Percentiles rank a stretch among this genome's conserved stretches.
phyloP scores from a whole-genome alignment of 1,139 yeast species.

The Suhomyces ambrosiae region DNA sequence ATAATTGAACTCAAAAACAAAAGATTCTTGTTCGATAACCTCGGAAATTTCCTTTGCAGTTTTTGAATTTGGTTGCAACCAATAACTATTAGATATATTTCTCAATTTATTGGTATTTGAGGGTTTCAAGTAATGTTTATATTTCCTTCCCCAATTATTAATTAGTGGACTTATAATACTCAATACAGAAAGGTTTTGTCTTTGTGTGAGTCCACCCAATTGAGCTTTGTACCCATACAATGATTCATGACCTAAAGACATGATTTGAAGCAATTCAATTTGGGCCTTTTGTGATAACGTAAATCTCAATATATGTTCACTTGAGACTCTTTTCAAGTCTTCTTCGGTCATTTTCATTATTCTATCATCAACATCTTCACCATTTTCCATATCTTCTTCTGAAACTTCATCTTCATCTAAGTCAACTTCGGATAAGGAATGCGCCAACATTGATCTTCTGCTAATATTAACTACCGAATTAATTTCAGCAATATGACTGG shows the following conservation, averaged over 20 bases:
- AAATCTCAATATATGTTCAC: slow-evolving; percentile 41
- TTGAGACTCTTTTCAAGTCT: slow-evolving; percentile 33
- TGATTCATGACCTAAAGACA: slow-evolving; percentile 82
- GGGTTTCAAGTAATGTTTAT: slow-evolving; percentile 55
- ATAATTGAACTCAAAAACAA: slow-evolving; percentile 81
- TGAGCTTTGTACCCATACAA: slow-evolving; percentile 69
- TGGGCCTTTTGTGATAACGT: slow-evolving; percentile 74
- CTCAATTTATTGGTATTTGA: slow-evolving; percentile 33
- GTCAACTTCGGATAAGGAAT: slow-evolving; percentile 65
- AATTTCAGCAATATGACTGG: slow-evolving; percentile 83
- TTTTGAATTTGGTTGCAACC: slow-evolving; percentile 41
- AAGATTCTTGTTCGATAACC: slow-evolving; percentile 64
- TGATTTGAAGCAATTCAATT: slow-evolving; percentile 74
- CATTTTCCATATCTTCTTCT: slow-evolving; percentile 35
- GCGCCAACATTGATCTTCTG: slow-evolving; percentile 68
- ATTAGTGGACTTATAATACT: slow-evolving; percentile 74
- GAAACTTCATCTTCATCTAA: slow-evolving; percentile 45
- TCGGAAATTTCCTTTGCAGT: slow-evolving; percentile 40
- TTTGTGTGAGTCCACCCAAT: slow-evolving; percentile 54
- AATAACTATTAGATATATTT: slow-evolving; percentile 30
- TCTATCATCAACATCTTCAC: slow-evolving; percentile 26
- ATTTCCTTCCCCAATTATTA: slow-evolving; percentile 75
- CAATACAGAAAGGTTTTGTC: slow-evolving; percentile 71
- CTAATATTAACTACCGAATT: slow-evolving; percentile 72
- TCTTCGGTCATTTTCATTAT: slow-evolving; percentile 42